Evolutionary conservation across 2,329 filamentous ascomycete species (phyloP), one percentile per base, ranked within the genome.

Genomic region (Fusarium nematophilum): DNA sequence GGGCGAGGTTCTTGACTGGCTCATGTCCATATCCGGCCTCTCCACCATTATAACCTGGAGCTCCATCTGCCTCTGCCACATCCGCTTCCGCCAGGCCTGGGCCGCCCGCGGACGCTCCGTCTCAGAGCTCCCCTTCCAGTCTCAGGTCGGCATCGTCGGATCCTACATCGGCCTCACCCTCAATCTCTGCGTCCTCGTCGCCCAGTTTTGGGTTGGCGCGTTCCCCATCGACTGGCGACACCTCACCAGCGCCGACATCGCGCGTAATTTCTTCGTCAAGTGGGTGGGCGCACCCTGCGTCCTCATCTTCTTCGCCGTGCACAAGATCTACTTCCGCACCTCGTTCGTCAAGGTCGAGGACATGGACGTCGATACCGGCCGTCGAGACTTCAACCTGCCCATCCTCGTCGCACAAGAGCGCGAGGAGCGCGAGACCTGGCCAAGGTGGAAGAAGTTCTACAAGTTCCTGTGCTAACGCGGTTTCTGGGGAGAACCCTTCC

Each of bases 71-170:
- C 78, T 96, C n/a, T 86, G 90, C 18, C 93, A 97, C 76, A 96
- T 97, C 71, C 92, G 93, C 51, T 97, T 97, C 84, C 91, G 93
- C 61, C 78, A 79, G 21, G 91, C 88, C n/a, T 96, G 92, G 92
- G 81, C 80, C 37, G 70, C 78, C 10, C 85, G 88, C 58, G 90
- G 90, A 37, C 89, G 89, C 72, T 82, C 79, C n/a, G 79, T 93
- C 29, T 81, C 87, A 50, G 91, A 96, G 67, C 83, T 98, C 6
- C 90, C 93, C 6, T 97, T 95, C 79, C 81, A 78, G 29, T 91
- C 91, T 0, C 91, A 96, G 71, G 85, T 90, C 5, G 94, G 94
- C 57, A 79, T 95, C 8, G 65, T 84, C 9, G 94, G 93, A 9
- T 96, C 92, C 3, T 97, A 89, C 82, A 58, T 95, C 25, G 93